Percentiles rank a stretch among this genome's conserved stretches.
These are phyloP conservation scores for Pichia deserticola DNA, from an alignment of 805 yeast genomes.

Conservation along the genomic window DNA sequence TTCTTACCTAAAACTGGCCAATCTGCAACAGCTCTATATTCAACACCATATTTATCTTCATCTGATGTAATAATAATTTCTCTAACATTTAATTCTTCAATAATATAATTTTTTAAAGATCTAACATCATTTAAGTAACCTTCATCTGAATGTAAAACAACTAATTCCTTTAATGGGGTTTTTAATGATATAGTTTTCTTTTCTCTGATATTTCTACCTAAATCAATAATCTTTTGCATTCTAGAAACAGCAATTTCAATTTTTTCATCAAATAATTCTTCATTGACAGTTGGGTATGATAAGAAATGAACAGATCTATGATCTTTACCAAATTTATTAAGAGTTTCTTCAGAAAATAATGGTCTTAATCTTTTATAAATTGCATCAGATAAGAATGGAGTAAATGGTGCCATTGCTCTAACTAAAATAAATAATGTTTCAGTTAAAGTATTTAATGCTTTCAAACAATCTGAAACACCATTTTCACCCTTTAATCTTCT, in stretches of 20 bases:
- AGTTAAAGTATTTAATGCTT: constrained; percentile 84
- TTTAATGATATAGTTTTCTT: constrained; percentile 89
- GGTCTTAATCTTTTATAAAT: constrained; percentile 71
- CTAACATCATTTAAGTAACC: constrained; percentile 71
- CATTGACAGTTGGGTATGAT: constrained; percentile 77
- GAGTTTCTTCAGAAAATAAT: constrained; percentile 52
- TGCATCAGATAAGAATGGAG: constrained; percentile 90
- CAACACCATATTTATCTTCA: constrained; percentile 86
- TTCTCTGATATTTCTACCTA: constrained; percentile 95
- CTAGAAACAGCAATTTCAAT: constrained; percentile 86
- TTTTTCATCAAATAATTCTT: constrained; percentile 70
- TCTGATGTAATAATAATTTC: constrained; percentile 82
- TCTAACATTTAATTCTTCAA: constrained; percentile 90
- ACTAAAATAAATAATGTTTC: constrained; percentile 84
- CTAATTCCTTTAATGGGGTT: constrained; percentile 85
- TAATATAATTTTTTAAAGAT: constrained; percentile 67
- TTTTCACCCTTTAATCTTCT: constrained; percentile 94
- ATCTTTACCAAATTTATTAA: constrained; percentile 47
- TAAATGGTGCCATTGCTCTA: constrained; percentile 98
- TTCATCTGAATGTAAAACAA: constrained; percentile 75
- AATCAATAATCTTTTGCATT: constrained; percentile 95
- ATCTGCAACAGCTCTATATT: constrained; percentile 92
- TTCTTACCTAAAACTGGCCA: constrained; percentile 99
- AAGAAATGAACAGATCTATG: constrained; percentile 88
- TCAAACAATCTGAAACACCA: constrained; percentile 75